Evolutionary conservation across 768 basidiomycete species (phyloP), one percentile per base, ranked within the genome.

Genomic region (Pleurotus tuber-regium): DNA sequence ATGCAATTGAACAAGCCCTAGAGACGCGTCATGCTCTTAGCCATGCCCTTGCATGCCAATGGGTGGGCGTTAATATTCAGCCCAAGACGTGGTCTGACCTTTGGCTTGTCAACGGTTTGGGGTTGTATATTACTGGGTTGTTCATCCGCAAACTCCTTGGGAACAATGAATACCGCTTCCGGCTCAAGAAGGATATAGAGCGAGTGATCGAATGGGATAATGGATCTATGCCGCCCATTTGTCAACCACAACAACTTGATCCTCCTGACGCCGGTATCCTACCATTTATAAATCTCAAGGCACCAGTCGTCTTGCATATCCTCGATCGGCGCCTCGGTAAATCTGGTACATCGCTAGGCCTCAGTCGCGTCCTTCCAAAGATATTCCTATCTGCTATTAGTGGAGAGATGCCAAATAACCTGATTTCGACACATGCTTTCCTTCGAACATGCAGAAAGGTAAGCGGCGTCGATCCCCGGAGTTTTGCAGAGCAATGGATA

Each of bases 401-500:
- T 49, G 94, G 93, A 48, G 95, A 98, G 62, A 77, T 96, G 61
- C 78, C 76, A 23, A 87, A 87, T 61, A 95, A 93, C 63, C 79
- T 84, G 18, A 74, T 99, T 7, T 91, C 92, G 1, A 98, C 97
- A 0, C 87, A 92, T 56, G 80, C 84, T 18, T 98, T 99, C 70
- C 77, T 98, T 54, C 74, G 93, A 52, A 93, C 83, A 38, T 98
- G 95, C 62, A 77, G 95, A 59, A 98, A 95, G 68, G 89, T 95
- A 55, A 91, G 90, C 62, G 92, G 94, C 8, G 87, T 92, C 14
- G 96, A 98, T 63, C 79, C 89, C 19, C 79, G 89, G 50, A 80
- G 83, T 24, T 99, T 99, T 63, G 91, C 92, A n/a, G 94, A 98
- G 62, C 96, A 98, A 66, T 99, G 97, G 97, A 92, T 99, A 55